These are phyloP conservation scores for Bolboschoenoplectus hybrid DNA, from an alignment of 202 grass and related monocot species.

Conservation along the genomic window DNA sequence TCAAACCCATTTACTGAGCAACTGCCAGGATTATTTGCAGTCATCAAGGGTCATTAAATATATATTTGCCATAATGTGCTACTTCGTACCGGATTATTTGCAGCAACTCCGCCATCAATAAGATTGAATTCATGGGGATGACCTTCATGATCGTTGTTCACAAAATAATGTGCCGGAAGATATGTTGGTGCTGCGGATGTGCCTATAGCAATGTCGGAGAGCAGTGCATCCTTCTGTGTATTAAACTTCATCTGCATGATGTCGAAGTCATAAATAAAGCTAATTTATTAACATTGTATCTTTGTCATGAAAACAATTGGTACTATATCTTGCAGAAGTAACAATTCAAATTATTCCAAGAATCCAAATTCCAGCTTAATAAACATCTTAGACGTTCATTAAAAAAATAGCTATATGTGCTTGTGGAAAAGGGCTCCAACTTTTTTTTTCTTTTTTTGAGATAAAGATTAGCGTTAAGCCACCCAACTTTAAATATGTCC, in stretches of 20 bases:
- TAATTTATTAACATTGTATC: background rate
- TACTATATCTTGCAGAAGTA: background rate
- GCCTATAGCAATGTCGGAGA: conserved; percentile 64
- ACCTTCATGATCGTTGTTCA: conserved; percentile 47
- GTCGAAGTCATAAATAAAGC: background rate
- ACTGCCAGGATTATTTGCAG: background rate
- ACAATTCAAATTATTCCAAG: background rate
- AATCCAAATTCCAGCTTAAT: background rate
- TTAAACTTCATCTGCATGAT: conserved; percentile 50
- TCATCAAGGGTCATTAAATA: too few relatives aligned
- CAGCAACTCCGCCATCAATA: conserved; percentile 64
- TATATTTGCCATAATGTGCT: background rate
- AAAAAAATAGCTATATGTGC: too few relatives aligned
- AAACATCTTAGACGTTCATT: background rate
- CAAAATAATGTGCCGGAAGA: conserved; percentile 73
- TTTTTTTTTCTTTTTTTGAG: too few relatives aligned
- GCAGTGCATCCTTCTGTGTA: conserved; percentile 48
- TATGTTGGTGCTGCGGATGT: conserved; percentile 78
- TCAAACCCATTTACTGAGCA: background rate
- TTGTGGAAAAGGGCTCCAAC: too few relatives aligned
- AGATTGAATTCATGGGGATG: conserved; percentile 52
- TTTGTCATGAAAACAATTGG: background rate
- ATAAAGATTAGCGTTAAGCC: too few relatives aligned
- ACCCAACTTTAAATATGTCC: too few relatives aligned
- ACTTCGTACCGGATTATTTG: conserved; percentile 70